phyloP scores from a whole-genome alignment of 140 eudicot genomes.

The Erigeron philadelphicus region DNA sequence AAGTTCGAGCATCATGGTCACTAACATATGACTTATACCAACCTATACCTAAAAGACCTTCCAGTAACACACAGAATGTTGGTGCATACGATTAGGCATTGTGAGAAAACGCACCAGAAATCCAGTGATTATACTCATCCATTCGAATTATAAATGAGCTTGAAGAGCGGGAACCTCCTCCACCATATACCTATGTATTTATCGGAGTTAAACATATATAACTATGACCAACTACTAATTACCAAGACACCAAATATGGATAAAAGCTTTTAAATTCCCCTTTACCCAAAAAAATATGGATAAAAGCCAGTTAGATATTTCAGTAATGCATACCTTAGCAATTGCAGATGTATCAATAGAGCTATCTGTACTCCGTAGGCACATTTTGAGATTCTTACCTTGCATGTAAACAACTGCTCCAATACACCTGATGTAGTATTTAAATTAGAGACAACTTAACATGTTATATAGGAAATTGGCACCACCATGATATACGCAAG shows the following conservation, averaged over 20 bases:
- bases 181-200: slow-evolving; percentile 76
- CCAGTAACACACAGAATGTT: background rate
- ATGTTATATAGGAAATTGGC: background rate
- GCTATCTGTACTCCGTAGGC: slow-evolving; percentile 64
- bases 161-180: slow-evolving; percentile 74
- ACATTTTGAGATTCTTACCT: slow-evolving; percentile 78
- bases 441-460: slow-evolving; percentile 19
- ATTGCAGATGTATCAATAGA: slow-evolving; percentile 68
- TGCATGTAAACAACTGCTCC: slow-evolving; percentile 93
- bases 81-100: slow-evolving; percentile 22
- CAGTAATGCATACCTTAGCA: slow-evolving; percentile 64
- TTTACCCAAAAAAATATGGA: too few species aligned
- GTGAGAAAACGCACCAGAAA: slow-evolving; percentile 27
- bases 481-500: background rate
- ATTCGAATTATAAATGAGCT: slow-evolving; percentile 88
- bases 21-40: background rate
- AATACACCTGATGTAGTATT: slow-evolving; percentile 48
- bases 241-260: background rate
- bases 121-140: slow-evolving; percentile 87
- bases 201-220: slow-evolving; percentile 5
- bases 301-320: slow-evolving; percentile 1
- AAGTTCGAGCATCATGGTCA: background rate
- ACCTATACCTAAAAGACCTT: background rate
- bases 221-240: background rate
- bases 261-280: too few species aligned